Base-by-base conservation (phyloP, 495 filamentous ascomycete genomes). In the Chaetomium tenue region DNA sequence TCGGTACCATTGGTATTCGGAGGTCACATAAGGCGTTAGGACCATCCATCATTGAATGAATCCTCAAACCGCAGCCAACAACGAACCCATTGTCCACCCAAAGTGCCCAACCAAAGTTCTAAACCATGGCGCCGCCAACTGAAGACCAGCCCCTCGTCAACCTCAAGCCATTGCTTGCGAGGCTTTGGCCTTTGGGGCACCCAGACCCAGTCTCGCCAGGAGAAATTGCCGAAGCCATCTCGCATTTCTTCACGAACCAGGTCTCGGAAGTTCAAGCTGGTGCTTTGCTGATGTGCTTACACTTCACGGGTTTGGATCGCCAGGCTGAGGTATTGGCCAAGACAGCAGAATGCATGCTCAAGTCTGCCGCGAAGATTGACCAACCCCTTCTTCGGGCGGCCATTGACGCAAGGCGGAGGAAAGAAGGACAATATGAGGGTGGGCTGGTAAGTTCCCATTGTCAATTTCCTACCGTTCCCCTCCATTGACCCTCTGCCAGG, bases 221-320 rank as follows among this genome's bases (percentile, higher is more conserved):
- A 42, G 89, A 96, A 65, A 93, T 99, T 69, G 92, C 93, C 61
- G 77, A 88, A 9, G 93, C 94, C 18, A 88, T 99, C 67, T 87
- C 91, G 3, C 81, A 89, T 67, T 93, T 96, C 72, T 97, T 98
- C 72, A 91, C 90, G 28, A 86, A 97, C 76, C 82, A 85, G 48
- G 79, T 97, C 2, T 92, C 89, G 1, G 85, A 88, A 28, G 88
- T 93, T 8, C 95, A 98, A 68, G 89, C 88, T 5, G 89, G 88
- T 7, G 88, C 91, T 30, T 82, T 99, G 16, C 79, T 99, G 22
- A 96, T 93, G 33, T 87, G 91, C 25, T 79, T 99, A 25, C 91
- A 96, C 73, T 95, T 92, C 68, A 96, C 92, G 2, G 87, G 87
- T 20, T 84, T 87, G 65, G 93, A 96, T 72, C 82, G 85, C 51